Evolutionary conservation across 805 yeast species (phyloP), one percentile per base, ranked within the genome.

Genomic region (Candida succiphila): DNA sequence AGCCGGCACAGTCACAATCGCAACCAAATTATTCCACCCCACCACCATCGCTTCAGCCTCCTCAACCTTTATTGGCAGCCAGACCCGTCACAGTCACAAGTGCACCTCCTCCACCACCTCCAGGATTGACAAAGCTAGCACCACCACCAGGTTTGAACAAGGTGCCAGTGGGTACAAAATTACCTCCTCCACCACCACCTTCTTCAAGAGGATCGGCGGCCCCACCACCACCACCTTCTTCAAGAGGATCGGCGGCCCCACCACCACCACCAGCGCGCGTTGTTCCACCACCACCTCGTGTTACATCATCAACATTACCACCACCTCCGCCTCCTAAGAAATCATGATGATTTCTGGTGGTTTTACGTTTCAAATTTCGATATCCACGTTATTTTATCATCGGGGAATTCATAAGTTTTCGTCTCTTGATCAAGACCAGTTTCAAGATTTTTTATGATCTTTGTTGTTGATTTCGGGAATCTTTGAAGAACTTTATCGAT

Each of bases 231-330:
- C 26, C 32, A 13, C 34, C 39, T 17, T 32, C 25, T 8, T 32
- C 38, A 17, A 32, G 37, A 10, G 35, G 35, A 8, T 16, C 30
- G 7, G 16, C n/a, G 14, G 23, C 27, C 10, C 17, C 34, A 8
- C 40, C 47, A 25, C 46, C 54, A 15, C 56, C 54, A 12, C 41
- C 49, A 16, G 42, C 50, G 17, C 52, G 53, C 26, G 38, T 41
- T 17, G 39, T 39, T 12, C 37, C 40, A 9, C 37, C 48, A 19
- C 43, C 34, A 8, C 26, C 20, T 4, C 15, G 35, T 43, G n/a
- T 30, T 43, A 22, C 16, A 38, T 42, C 29, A 41, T 47, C 31
- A n/a, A n/a, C 8, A n/a, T 6, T 29, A 21, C 7, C 14, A 29
- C 14, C 14, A 21, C 7, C 6, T n/a, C 17, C 16, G 16, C 28